Evolutionary conservation across 345 rosid species (phyloP).

Genomic region (Eucalyptus curtisii): DNA sequence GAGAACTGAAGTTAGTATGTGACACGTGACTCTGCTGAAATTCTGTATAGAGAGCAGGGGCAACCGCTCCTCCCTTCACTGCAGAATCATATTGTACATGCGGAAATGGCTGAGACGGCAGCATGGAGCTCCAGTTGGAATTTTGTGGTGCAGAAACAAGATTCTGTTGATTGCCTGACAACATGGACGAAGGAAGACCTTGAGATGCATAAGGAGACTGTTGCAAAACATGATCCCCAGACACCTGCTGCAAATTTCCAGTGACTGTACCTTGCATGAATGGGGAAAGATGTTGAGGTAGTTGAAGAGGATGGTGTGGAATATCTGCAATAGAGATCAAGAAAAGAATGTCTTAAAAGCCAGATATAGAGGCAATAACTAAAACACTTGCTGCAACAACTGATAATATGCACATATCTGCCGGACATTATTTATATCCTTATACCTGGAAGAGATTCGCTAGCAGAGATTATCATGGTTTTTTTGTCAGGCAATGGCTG

Average conservation of each 20-base stretch:
- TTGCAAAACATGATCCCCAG: background rate
- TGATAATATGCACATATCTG: background rate
- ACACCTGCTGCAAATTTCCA: background rate
- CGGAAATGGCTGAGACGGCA: constrained; percentile 3
- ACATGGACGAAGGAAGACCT: constrained; percentile 8
- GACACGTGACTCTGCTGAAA: constrained; percentile 14
- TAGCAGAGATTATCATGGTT: background rate
- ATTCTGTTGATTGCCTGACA: constrained; percentile 16
- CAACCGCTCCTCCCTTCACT: background rate
- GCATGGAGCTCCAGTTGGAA: constrained; percentile 16
- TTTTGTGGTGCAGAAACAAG: constrained; percentile 5
- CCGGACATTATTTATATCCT: background rate
- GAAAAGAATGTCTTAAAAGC: background rate
- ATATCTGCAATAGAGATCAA: background rate
- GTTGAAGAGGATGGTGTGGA: constrained; percentile 1
- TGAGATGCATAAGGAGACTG: constrained; percentile 8
- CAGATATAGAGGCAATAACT: background rate
- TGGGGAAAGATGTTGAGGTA: background rate
- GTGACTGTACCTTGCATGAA: background rate
- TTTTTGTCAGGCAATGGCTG: constrained; percentile 9
- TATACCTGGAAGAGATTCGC: background rate
- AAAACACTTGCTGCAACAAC: background rate
- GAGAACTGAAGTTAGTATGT: constrained; percentile 14
- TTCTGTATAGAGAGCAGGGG: constrained; percentile 9
- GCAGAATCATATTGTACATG: background rate